Conservation (phyloP, 1,139 yeast genomes). For the Blastobotrys buckinghamii region DNA sequence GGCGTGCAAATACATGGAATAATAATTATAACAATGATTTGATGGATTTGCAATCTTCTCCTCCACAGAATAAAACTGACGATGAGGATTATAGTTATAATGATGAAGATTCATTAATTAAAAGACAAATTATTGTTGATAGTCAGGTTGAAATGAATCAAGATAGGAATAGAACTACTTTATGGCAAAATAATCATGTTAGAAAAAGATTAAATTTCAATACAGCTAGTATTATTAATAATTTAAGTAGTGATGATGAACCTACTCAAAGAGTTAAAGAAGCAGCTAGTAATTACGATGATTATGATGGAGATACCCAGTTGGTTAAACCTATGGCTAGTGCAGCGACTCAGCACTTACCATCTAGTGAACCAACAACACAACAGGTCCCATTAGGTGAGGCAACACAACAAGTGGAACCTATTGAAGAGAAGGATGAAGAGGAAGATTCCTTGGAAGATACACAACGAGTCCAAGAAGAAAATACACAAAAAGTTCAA, state of each 20-base stretch:
- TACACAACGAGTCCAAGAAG: too few species aligned
- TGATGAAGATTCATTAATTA: constrained; percentile 6
- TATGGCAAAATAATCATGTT: constrained; percentile 1
- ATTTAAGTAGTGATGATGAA: not conserved
- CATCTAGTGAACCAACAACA: not conserved
- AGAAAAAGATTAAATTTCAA: not conserved
- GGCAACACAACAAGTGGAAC: not conserved
- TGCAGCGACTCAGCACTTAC: too few species aligned
- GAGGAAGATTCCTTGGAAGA: too few species aligned
- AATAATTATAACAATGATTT: not conserved
- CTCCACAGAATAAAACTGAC: constrained; percentile 3
- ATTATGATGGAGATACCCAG: not conserved
- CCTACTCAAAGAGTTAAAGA: constrained; percentile 1
- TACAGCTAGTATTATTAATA: not conserved
- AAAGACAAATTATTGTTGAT: not conserved
- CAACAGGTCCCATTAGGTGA: not conserved
- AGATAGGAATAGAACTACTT: constrained; percentile 3
- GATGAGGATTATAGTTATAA: constrained; percentile 5
- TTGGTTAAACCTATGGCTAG: too few species aligned
- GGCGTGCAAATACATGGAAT: constrained; percentile 4
- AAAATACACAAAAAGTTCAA: not conserved
- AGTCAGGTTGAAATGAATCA: constrained; percentile 10
- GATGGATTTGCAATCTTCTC: constrained; percentile 1
- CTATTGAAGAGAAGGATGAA: too few species aligned
- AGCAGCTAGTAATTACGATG: not conserved